Evolutionary conservation across 495 filamentous ascomycete genomes (phyloP).

Genomic region (Xylaria longipes): DNA sequence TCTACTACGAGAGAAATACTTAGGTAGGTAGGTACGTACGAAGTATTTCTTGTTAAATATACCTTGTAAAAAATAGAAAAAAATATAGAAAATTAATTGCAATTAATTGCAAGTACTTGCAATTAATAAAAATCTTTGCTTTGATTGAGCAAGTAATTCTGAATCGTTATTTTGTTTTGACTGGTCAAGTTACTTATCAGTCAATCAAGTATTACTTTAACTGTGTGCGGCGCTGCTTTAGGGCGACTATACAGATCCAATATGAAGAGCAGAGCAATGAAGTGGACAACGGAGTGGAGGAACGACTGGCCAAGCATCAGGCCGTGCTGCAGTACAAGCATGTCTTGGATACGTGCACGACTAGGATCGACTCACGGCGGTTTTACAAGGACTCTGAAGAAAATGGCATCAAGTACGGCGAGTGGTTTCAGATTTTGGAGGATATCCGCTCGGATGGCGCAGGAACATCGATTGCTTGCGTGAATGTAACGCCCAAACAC

Average conservation of each 20-base stretch:
- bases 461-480: conserved; percentile 28
- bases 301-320: conserved; percentile 21
- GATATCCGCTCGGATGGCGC: conserved; percentile 39
- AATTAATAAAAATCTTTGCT: no score
- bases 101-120: no score
- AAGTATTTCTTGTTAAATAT: no score
- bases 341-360: conserved; percentile 29
- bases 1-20: no score
- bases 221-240: no score
- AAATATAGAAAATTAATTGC: no score
- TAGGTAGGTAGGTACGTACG: no score
- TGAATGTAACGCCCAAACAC: conserved; percentile 32
- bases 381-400: conserved; percentile 39
- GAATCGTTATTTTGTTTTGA: no score
- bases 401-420: conserved; percentile 36
- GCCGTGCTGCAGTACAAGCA: conserved; percentile 17
- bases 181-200: no score
- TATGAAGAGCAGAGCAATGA: conserved; percentile 40
- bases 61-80: no score
- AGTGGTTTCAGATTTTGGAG: conserved; percentile 37
- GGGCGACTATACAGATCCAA: conserved; percentile 39
- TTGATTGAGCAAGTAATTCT: no score
- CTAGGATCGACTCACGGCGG: conserved; percentile 30
- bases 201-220: no score
- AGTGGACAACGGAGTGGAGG: conserved; percentile 35